Evolutionary conservation across 495 filamentous ascomycete genomes (phyloP).

Genomic region (Aspergillus indologenus): DNA sequence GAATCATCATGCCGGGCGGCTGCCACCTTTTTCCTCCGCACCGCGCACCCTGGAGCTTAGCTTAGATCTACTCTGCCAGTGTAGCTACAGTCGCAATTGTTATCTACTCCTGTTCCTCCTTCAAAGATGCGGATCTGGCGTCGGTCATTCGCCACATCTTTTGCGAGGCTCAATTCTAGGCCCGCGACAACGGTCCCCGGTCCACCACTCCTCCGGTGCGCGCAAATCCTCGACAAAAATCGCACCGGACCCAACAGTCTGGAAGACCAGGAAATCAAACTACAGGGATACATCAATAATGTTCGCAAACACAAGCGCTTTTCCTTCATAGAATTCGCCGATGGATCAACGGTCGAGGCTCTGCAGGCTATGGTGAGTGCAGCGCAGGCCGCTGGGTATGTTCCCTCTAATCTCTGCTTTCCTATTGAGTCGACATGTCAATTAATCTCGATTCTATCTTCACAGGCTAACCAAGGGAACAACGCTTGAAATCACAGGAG

Average conservation of each 20-base stretch:
- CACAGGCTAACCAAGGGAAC: conserved; percentile 74
- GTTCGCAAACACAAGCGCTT: conserved; percentile 81
- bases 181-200: conserved; percentile 15
- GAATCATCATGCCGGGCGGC: conserved; percentile 13
- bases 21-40: background rate
- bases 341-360: conserved; percentile 77
- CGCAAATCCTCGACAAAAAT: conserved; percentile 37
- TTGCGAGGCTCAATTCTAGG: conserved; percentile 30
- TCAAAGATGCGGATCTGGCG: conserved; percentile 47
- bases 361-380: conserved; percentile 81
- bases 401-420: conserved; percentile 13
- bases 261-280: conserved; percentile 48
- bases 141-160: conserved; percentile 40
- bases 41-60: background rate
- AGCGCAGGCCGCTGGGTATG: conserved; percentile 74
- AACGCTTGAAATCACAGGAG: conserved; percentile 72
- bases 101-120: conserved; percentile 22
- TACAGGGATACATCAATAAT: conserved; percentile 80
- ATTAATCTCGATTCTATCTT: conserved; percentile 6
- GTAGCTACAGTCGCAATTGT: conserved; percentile 6
- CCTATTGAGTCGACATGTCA: conserved; percentile 1
- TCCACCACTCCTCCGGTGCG: conserved; percentile 32
- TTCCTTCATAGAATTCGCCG: conserved; percentile 79
- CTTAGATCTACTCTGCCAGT: conserved; percentile 2
- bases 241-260: conserved; percentile 26